Evolutionary conservation across 2,329 filamentous ascomycete genomes (phyloP).

Genomic region (Cytospora piceae): DNA sequence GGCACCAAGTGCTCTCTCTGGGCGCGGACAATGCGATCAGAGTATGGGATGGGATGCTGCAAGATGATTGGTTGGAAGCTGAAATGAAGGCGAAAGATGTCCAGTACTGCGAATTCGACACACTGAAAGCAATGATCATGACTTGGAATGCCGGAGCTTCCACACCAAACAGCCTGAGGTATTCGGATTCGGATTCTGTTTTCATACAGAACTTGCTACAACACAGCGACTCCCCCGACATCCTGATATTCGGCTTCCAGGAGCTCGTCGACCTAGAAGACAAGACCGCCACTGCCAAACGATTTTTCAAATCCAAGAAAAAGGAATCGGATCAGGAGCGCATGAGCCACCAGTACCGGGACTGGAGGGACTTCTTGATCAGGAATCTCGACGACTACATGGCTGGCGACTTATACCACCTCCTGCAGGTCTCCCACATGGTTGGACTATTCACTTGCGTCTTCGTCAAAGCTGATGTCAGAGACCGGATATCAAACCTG

Average conservation of each 20-base stretch:
- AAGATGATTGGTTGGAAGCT: slow-evolving; percentile 91
- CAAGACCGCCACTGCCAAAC: slow-evolving; percentile 96
- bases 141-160: slow-evolving; percentile 98
- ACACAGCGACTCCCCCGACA: slow-evolving; percentile 79
- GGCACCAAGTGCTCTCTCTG: slow-evolving; percentile 82
- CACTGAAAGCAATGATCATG: slow-evolving; percentile 78
- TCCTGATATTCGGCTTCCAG: slow-evolving; percentile 95
- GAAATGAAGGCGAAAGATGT: slow-evolving; percentile 84
- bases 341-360: slow-evolving; percentile 96
- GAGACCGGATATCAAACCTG: slow-evolving; percentile 76
- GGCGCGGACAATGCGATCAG: slow-evolving; percentile 85
- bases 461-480: slow-evolving; percentile 83
- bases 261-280: slow-evolving; percentile 98
- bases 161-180: slow-evolving; percentile 80
- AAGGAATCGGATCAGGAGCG: slow-evolving; percentile 82
- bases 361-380: slow-evolving; percentile 90
- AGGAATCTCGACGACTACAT: slow-evolving; percentile 82
- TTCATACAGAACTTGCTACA: slow-evolving; percentile 84
- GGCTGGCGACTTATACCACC: slow-evolving; percentile 77
- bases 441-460: slow-evolving; percentile 96
- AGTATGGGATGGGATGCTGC: slow-evolving; percentile 89
- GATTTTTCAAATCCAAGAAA: slow-evolving; percentile 89
- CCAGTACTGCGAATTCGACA: slow-evolving; percentile 83
- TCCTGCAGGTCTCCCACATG: slow-evolving; percentile 86
- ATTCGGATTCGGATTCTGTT: slow-evolving; percentile 68